These are phyloP conservation scores for Penicillium brasilianum DNA, from an alignment of 2,329 filamentous ascomycete genomes.

Conservation along the genomic window DNA sequence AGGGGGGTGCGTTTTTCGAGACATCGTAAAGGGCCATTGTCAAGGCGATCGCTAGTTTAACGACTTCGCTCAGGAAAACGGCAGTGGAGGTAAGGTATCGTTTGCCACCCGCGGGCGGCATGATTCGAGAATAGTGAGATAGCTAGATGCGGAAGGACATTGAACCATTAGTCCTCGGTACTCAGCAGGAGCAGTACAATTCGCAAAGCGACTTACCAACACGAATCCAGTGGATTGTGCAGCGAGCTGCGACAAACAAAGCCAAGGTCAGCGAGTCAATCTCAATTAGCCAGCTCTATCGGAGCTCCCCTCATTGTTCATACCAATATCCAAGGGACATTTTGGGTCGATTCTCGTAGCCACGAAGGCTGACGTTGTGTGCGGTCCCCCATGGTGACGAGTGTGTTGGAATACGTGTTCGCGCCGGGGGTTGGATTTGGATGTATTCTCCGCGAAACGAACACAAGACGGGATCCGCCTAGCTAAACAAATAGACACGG, in stretches of 20 bases:
- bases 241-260: constrained; percentile 42
- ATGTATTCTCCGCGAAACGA: constrained; percentile 18
- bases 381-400: constrained; percentile 40
- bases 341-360: constrained; percentile 40
- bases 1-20: constrained; percentile 75
- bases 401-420: constrained; percentile 11
- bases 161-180: constrained; percentile 18
- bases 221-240: constrained; percentile 51
- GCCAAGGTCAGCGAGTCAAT: constrained; percentile 16
- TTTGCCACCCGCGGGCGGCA: constrained; percentile 81
- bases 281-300: not conserved
- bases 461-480: not conserved
- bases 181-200: not conserved
- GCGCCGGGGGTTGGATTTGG: constrained; percentile 11
- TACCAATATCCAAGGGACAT: constrained; percentile 49
- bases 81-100: constrained; percentile 94
- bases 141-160: constrained; percentile 59
- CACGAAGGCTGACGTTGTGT: constrained; percentile 39
- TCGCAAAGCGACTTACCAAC: constrained; percentile 42
- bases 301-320: constrained; percentile 18
- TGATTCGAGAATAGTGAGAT: constrained; percentile 92
- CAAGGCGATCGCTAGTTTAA: constrained; percentile 85
- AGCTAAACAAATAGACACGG: constrained; percentile 5
- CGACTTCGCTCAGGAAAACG: constrained; percentile 88
- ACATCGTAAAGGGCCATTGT: constrained; percentile 88